A percentile compares a stretch with the other conserved stretches of the same genome.
Conservation (phyloP, 768 basidiomycete genomes). For the Russula brevipes region DNA sequence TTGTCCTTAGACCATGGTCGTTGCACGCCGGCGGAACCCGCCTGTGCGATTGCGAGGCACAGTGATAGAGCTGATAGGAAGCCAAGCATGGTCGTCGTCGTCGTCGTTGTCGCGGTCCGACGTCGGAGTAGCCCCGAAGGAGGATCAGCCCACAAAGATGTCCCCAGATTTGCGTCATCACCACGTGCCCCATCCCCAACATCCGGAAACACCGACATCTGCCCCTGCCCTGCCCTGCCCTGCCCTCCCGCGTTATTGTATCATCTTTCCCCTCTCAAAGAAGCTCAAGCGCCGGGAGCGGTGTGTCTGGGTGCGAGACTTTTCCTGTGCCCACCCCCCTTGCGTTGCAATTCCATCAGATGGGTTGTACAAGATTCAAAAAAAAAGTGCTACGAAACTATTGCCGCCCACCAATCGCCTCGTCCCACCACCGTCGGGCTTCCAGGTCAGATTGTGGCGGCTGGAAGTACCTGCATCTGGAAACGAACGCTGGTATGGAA, state of each 20-base stretch:
- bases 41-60: neutral
- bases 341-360: neutral
- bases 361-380: neutral
- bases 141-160: neutral
- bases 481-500: conserved; percentile 55
- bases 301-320: neutral
- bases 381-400: neutral
- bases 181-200: conserved; percentile 4
- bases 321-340: too few species aligned
- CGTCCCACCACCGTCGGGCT: conserved; percentile 52
- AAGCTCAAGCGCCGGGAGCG: neutral
- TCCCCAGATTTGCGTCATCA: conserved; percentile 12
- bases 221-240: too few species aligned
- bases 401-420: conserved; percentile 27
- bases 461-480: conserved; percentile 74
- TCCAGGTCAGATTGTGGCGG: conserved; percentile 59
- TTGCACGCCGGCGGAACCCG: conserved; percentile 4
- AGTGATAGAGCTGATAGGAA: neutral
- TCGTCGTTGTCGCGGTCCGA: neutral
- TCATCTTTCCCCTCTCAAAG: neutral
- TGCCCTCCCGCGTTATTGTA: neutral
- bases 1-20: conserved; percentile 5
- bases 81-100: neutral
- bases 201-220: neutral
- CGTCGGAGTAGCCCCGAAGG: neutral